Base-by-base conservation (phyloP, 306 rosid species). In the Vigna reflexopilosa region DNA sequence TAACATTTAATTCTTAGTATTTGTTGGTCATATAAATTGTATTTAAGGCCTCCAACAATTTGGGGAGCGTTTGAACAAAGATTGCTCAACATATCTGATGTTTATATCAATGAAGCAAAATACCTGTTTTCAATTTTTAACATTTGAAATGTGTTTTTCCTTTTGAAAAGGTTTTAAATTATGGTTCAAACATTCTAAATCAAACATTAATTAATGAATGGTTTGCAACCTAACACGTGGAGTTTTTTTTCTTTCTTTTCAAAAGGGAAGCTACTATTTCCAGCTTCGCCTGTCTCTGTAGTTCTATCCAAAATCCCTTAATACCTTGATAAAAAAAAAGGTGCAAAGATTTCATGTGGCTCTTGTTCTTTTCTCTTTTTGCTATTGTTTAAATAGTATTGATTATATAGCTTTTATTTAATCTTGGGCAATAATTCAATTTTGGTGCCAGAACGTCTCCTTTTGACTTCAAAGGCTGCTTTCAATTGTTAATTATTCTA, bases 241-340 rank as follows among this genome's bases (percentile, higher is more conserved):
- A 45, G 61, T 73, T 1, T 22, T 22, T 22, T 22, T 22, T 47
- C 48, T 58, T n/a, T n/a, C 30, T 17, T 38, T 19, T 14, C 12
- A n/a, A 44, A 45, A 20, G 7, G 4, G 15, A 58, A 19, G 4
- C 55, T 38, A 57, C 20, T 1, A 9, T 72, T 61, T 75, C 55
- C 83, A 79, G 78, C 81, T 79, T 68, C 65, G 19, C 45, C 13
- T 79, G 78, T 59, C 73, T 72, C 49, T 7, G 5, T 13, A 52
- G 16, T 44, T 49, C 51, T 34, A 66, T 69, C 42, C 59, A 78
- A 73, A 17, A 44, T 77, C 70, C 62, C 82, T 71, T 36, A 65
- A 32, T 54, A 8, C 47, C 77, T 67, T 73, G 6, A 73, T 59
- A 50, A 66, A 71, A 36, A 6, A 72, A 6, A 72, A 70, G 47